Conservation (phyloP, 164 flowering plant species). For the Houttuynia cordata region DNA sequence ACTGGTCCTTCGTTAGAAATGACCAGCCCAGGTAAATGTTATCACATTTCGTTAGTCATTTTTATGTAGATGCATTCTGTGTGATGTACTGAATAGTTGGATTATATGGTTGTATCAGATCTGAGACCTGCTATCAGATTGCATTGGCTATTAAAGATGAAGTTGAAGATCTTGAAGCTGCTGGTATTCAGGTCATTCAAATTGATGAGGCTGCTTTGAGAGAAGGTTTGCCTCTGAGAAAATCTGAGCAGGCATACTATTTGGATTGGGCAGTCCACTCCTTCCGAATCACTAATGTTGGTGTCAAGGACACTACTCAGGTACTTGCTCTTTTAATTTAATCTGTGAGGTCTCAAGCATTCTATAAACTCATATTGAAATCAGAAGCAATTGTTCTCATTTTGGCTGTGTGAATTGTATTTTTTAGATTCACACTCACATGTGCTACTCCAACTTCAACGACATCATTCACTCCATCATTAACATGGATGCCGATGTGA, state of each 20-base stretch:
- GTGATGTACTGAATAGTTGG: not conserved
- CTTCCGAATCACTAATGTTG: conserved; percentile 48
- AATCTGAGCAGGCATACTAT: conserved; percentile 43
- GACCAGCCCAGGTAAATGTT: conserved; percentile 51
- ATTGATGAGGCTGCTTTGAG: conserved; percentile 60
- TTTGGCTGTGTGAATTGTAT: not conserved
- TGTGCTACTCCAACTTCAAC: conserved; percentile 82
- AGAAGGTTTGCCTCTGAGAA: conserved; percentile 51
- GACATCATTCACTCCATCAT: conserved; percentile 70
- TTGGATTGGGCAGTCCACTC: conserved; percentile 66
- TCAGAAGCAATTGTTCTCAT: not conserved
- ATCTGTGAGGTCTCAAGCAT: not conserved
- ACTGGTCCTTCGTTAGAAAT: conserved; percentile 71
- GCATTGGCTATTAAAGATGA: conserved; percentile 47
- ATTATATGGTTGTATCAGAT: conserved; percentile 12
- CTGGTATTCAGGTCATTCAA: conserved; percentile 45
- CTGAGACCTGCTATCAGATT: conserved; percentile 42
- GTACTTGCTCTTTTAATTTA: conserved; percentile 6
- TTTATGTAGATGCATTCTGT: not conserved
- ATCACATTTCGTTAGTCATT: not conserved
- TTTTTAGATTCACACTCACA: conserved; percentile 68
- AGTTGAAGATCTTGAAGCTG: conserved; percentile 42
- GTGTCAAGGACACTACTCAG: conserved; percentile 52
- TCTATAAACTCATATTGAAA: not conserved
- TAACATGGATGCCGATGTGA: conserved; percentile 88